These are phyloP conservation scores for Ophiostoma himal-ulmi DNA, from an alignment of 2,329 filamentous ascomycete species.

Conservation along the genomic window DNA sequence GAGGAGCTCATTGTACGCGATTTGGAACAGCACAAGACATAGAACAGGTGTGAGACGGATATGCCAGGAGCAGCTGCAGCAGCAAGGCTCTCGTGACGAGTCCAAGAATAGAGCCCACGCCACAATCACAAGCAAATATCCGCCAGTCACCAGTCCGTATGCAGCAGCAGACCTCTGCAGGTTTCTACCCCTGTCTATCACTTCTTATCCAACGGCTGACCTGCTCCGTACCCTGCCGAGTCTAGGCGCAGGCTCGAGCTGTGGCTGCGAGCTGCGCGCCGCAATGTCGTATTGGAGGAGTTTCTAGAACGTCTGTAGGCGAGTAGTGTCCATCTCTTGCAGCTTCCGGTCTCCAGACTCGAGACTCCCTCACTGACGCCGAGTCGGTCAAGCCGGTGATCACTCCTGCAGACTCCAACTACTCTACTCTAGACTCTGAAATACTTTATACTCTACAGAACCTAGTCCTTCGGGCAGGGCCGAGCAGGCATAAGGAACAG, in stretches of 20 bases:
- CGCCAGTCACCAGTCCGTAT: neutral
- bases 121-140: neutral
- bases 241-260: neutral
- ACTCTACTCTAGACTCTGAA: neutral
- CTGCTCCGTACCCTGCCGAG: neutral
- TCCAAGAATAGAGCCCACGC: neutral
- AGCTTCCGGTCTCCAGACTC: neutral
- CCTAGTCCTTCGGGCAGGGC: neutral
- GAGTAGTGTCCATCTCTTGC: neutral
- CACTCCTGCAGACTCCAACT: neutral
- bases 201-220: no score
- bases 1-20: no score
- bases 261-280: no score
- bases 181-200: no score
- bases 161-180: no score
- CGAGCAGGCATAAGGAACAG: neutral
- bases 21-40: no score
- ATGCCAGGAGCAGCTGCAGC: no score
- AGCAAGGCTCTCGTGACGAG: neutral
- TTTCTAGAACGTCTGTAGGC: neutral
- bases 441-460: neutral
- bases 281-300: no score
- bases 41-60: neutral
- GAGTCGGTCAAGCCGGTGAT: neutral
- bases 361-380: neutral